These are phyloP conservation scores for Drosera capensis DNA, from an alignment of 148 eudicot species.

Conservation along the genomic window DNA sequence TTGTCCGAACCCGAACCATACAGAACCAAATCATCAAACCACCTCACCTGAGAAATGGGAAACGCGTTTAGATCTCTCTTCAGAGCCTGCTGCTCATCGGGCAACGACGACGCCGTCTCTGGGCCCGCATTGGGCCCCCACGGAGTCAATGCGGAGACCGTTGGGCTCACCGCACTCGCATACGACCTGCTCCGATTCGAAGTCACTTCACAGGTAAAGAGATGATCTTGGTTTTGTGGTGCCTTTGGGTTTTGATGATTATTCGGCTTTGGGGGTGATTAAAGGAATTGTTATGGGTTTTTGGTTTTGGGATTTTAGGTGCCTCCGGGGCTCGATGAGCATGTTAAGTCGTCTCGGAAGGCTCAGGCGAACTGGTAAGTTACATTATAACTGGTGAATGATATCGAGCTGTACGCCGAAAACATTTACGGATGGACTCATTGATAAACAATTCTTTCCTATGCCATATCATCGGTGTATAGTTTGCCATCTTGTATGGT, in stretches of 20 bases:
- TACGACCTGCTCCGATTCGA: constrained; percentile 74
- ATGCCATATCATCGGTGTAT: too few relatives aligned
- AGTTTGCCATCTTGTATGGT: too few relatives aligned
- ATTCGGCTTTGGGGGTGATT: not conserved
- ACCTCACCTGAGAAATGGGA: too few relatives aligned
- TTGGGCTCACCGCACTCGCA: constrained; percentile 64
- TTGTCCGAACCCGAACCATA: too few relatives aligned
- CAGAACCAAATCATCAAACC: too few relatives aligned
- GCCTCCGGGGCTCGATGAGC: constrained; percentile 63
- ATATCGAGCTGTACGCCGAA: not conserved
- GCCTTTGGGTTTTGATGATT: not conserved
- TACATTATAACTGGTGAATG: not conserved
- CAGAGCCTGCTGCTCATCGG: constrained; percentile 30
- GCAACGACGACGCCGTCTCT: constrained; percentile 17
- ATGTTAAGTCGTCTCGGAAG: constrained; percentile 76
- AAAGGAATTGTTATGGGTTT: not conserved
- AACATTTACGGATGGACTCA: not conserved
- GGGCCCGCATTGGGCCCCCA: constrained; percentile 54
- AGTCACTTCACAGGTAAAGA: constrained; percentile 56
- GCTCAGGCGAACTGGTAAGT: constrained; percentile 85
- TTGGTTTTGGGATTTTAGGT: constrained; percentile 29
- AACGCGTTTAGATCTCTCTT: constrained; percentile 47
- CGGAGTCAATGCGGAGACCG: constrained; percentile 29
- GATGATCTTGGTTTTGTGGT: not conserved
- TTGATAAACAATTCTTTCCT: not conserved